Percentiles rank a stretch among this genome's conserved stretches.
These are phyloP conservation scores for Pythium phragmiticola DNA, from an alignment of 352 stramenopile species.

Conservation along the genomic window DNA sequence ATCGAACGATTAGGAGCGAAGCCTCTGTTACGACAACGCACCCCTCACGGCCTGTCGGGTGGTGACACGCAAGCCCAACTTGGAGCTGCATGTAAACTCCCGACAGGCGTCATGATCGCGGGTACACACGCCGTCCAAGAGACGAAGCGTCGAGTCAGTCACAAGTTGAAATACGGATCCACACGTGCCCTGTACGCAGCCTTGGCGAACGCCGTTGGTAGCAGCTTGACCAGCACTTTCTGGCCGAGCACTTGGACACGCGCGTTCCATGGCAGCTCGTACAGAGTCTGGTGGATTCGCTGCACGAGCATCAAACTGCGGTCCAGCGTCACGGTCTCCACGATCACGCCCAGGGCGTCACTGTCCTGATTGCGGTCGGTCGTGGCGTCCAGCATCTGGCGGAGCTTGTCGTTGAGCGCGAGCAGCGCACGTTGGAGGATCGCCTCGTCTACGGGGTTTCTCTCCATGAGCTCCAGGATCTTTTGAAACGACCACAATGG, in stretches of 20 bases:
- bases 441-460: conserved; percentile 59
- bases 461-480: conserved; percentile 57
- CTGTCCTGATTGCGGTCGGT: conserved; percentile 13
- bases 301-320: conserved; percentile 53
- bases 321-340: conserved; percentile 53
- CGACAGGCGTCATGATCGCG: too few species aligned
- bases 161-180: conserved; percentile 74
- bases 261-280: conserved; percentile 54
- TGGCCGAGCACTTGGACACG: conserved; percentile 65
- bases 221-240: conserved; percentile 44
- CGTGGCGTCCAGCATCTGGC: conserved; percentile 24
- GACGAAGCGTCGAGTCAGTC: neutral
- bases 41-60: too few species aligned
- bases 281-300: conserved; percentile 62
- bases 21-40: too few species aligned
- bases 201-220: conserved; percentile 65
- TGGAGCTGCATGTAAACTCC: too few species aligned
- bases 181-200: conserved; percentile 71
- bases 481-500: conserved; percentile 41
- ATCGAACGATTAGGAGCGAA: too few species aligned
- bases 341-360: conserved; percentile 9
- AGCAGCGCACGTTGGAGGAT: conserved; percentile 56
- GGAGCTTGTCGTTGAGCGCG: conserved; percentile 61
- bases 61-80: too few species aligned
- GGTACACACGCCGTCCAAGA: too few species aligned